A percentile compares a stretch with the other conserved stretches of the same genome.
phyloP scores from a whole-genome alignment of 257 asterid species.

The Echites panduratus region DNA sequence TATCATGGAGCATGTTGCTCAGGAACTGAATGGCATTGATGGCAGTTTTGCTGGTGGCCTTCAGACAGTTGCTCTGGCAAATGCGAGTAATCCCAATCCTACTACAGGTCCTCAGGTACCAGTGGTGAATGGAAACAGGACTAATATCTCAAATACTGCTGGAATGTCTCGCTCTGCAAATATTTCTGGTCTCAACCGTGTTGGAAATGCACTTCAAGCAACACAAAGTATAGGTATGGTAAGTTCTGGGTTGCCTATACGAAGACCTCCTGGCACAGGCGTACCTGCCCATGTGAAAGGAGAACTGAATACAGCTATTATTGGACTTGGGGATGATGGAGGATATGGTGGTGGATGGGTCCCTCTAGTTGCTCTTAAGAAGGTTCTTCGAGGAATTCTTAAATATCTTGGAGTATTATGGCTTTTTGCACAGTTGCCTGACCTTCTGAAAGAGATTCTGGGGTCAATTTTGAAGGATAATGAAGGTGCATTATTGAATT shows the following conservation, averaged over 20 bases:
- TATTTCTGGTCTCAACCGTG: constrained; percentile 63
- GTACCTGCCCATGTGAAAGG: constrained; percentile 97
- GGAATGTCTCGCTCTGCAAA: constrained; percentile 65
- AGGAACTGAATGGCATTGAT: constrained; percentile 93
- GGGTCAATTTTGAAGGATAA: constrained; percentile 96
- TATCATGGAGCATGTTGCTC: constrained; percentile 99
- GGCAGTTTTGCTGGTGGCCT: constrained; percentile 75
- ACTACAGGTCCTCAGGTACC: constrained; percentile 54
- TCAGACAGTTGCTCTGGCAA: constrained; percentile 65
- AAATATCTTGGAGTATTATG: constrained; percentile 98
- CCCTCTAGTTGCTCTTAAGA: constrained; percentile 93
- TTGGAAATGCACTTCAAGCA: constrained; percentile 63
- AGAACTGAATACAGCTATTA: constrained; percentile 94
- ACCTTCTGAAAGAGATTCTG: constrained; percentile 88
- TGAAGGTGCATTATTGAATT: constrained; percentile 90
- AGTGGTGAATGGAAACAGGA: constrained; percentile 54
- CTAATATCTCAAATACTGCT: constrained; percentile 45
- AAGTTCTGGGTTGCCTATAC: constrained; percentile 49
- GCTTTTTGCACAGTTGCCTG: constrained; percentile 97
- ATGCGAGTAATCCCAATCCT: constrained; percentile 44
- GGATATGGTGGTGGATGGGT: constrained; percentile 99
- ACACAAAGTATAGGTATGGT: constrained; percentile 45
- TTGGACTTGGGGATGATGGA: constrained; percentile 99
- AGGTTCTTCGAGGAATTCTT: constrained; percentile 93
- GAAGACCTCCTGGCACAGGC: constrained; percentile 78